Percentiles rank a stretch among this genome's conserved stretches.
Conservation (phyloP, 495 filamentous ascomycete genomes). For the Rusavskia elegans region DNA sequence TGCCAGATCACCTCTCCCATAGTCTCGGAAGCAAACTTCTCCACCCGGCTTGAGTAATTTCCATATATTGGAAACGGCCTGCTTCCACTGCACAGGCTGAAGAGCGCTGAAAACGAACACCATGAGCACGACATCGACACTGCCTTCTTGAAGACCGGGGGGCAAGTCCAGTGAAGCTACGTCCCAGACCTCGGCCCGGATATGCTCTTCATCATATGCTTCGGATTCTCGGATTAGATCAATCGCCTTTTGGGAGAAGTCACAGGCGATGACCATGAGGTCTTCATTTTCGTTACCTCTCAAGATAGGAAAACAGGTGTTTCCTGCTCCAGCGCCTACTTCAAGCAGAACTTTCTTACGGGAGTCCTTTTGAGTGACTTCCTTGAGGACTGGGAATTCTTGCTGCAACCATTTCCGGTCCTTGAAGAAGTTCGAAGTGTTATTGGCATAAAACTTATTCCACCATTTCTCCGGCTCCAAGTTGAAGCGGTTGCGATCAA, state of each 20-base stretch:
- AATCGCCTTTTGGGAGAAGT: constrained; percentile 83
- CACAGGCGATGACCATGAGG: constrained; percentile 74
- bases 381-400: constrained; percentile 73
- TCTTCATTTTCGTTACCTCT: constrained; percentile 61
- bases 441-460: constrained; percentile 93
- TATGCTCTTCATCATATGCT: constrained; percentile 42
- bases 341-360: constrained; percentile 58
- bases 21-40: constrained; percentile 82
- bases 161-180: constrained; percentile 54
- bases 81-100: constrained; percentile 66
- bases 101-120: constrained; percentile 96
- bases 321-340: constrained; percentile 88
- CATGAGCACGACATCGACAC: constrained; percentile 79
- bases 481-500: constrained; percentile 79
- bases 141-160: constrained; percentile 53
- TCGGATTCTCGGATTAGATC: constrained; percentile 68
- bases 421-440: constrained; percentile 94
- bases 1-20: constrained; percentile 85
- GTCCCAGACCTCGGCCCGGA: constrained; percentile 89
- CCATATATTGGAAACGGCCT: constrained; percentile 67
- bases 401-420: constrained; percentile 91
- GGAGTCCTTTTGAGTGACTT: constrained; percentile 46
- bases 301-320: constrained; percentile 86
- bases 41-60: constrained; percentile 77
- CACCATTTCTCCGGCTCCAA: constrained; percentile 82